Conservation (phyloP, 208 protist species). For the Leishmania braziliensis region DNA sequence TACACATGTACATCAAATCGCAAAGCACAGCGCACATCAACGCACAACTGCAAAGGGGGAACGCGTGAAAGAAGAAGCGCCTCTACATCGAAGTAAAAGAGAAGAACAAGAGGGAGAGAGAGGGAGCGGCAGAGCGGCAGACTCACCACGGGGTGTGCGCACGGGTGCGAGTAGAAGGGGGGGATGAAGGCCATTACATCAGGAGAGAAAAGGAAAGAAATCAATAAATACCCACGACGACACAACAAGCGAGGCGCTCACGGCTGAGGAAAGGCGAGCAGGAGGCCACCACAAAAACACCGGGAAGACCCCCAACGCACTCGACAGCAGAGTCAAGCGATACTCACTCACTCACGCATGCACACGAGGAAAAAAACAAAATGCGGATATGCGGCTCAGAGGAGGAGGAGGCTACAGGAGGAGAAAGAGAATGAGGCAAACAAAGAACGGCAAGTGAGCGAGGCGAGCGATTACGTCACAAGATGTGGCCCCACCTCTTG, state of each 20-base stretch:
- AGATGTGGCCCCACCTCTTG: background rate
- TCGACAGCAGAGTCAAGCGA: background rate
- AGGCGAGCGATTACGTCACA: background rate
- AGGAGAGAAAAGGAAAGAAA: background rate
- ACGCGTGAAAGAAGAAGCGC: background rate
- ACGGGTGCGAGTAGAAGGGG: background rate
- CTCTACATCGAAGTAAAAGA: background rate
- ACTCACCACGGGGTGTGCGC: background rate
- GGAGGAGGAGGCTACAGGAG: background rate
- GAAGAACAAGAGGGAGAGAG: background rate
- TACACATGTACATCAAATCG: background rate
- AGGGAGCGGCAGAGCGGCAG: background rate
- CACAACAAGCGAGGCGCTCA: background rate
- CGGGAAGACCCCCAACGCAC: background rate
- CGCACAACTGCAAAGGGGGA: background rate
- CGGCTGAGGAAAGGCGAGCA: background rate
- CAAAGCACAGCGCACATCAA: background rate
- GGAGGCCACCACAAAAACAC: background rate
- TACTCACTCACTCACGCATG: background rate
- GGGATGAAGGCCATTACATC: background rate
- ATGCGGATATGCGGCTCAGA: background rate
- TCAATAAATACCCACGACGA: background rate
- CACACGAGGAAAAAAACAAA: background rate
- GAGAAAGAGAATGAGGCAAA: background rate
- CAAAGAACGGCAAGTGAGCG: background rate